phyloP scores from a whole-genome alignment of 768 basidiomycete genomes.

The Trametes punicea region DNA sequence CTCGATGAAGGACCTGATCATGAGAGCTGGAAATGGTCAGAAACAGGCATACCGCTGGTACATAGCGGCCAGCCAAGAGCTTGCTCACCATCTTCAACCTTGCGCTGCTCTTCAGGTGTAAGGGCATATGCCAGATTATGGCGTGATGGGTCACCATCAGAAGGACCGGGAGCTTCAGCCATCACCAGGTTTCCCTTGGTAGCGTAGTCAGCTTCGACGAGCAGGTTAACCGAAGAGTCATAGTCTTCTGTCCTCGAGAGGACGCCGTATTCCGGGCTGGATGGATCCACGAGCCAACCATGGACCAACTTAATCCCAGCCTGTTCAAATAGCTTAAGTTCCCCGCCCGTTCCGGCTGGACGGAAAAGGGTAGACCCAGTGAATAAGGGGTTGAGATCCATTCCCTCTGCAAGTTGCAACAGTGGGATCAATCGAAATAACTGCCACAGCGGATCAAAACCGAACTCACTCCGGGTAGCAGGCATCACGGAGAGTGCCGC shows the following conservation, averaged over 20 bases:
- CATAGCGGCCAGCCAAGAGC: slow-evolving; percentile 14
- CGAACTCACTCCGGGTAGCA: slow-evolving; percentile 48
- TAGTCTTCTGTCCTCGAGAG: slow-evolving; percentile 60
- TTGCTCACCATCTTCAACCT: slow-evolving; percentile 66
- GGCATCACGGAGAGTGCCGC: slow-evolving; percentile 70
- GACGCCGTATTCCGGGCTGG: slow-evolving; percentile 53
- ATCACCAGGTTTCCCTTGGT: slow-evolving; percentile 59
- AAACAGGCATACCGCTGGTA: not conserved
- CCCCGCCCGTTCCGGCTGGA: slow-evolving; percentile 63
- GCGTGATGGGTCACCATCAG: slow-evolving; percentile 26
- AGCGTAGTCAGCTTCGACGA: slow-evolving; percentile 78
- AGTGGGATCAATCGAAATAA: not conserved
- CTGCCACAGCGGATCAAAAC: not conserved
- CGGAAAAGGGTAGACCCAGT: slow-evolving; percentile 65
- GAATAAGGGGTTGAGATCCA: slow-evolving; percentile 87
- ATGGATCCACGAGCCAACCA: slow-evolving; percentile 83
- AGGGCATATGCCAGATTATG: slow-evolving; percentile 14
- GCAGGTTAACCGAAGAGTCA: slow-evolving; percentile 66
- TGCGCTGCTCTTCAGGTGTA: slow-evolving; percentile 53
- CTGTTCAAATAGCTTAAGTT: slow-evolving; percentile 81
- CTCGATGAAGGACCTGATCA: slow-evolving; percentile 66
- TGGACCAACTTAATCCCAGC: slow-evolving; percentile 81
- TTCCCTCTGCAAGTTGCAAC: slow-evolving; percentile 55
- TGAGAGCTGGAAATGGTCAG: slow-evolving; percentile 47
- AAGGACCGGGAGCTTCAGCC: slow-evolving; percentile 28